Conservation (phyloP, 306 rosid species). For the Pterocarpus macrocarpus region DNA sequence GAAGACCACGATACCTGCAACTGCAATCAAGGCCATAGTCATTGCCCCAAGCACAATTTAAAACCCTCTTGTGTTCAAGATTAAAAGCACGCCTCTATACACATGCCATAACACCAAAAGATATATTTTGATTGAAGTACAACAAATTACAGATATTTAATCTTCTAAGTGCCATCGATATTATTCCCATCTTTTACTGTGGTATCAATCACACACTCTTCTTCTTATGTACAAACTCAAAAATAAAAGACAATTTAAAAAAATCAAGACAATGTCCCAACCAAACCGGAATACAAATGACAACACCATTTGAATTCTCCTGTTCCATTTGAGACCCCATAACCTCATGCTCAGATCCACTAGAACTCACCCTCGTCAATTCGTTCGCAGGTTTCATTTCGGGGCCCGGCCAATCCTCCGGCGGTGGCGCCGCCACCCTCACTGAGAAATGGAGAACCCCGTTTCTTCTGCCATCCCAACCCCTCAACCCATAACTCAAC, state of each 20-base stretch:
- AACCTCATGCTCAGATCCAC: not conserved
- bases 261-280: not conserved
- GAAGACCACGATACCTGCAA: too few relatives aligned
- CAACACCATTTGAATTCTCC: not conserved
- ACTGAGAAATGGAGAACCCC: conserved; percentile 69
- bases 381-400: not conserved
- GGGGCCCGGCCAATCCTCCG: not conserved
- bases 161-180: too few relatives aligned
- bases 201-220: not conserved
- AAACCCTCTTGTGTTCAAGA: too few relatives aligned
- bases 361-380: not conserved
- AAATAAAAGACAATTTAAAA: not conserved
- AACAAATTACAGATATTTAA: too few relatives aligned
- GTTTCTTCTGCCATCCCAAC: conserved; percentile 54
- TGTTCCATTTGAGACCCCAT: not conserved
- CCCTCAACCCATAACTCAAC: conserved; percentile 66
- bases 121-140: too few relatives aligned
- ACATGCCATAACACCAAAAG: too few relatives aligned
- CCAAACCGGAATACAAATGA: conserved; percentile 36
- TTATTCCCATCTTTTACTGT: too few relatives aligned
- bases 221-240: not conserved
- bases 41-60: too few relatives aligned
- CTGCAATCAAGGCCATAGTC: too few relatives aligned
- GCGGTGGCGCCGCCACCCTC: conserved; percentile 30
- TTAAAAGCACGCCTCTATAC: too few relatives aligned